Base-by-base conservation (phyloP, 805 yeast species). In the Yarrowia porcina region DNA sequence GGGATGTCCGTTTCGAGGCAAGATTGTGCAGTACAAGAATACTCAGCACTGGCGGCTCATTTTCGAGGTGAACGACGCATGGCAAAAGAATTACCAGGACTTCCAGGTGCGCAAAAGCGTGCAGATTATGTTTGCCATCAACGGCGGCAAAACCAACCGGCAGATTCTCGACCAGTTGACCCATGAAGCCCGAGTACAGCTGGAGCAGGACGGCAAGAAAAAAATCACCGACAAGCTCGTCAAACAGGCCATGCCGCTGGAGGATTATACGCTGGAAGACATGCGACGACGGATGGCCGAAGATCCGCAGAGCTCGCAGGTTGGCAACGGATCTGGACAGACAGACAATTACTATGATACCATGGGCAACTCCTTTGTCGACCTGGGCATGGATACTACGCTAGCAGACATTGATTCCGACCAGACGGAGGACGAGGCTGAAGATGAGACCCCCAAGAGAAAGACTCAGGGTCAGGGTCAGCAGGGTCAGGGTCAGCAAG, bases 191-290 rank as follows among this genome's bases (percentile, higher is more conserved):
- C 25, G 49, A 6, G 23, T 30, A 17, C 39, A 56, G 49, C 39
- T 56, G 23, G 49, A 39, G 30, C 39, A 28, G 23, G 49, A 56
- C 38, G 39, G 61, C 49, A 52, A 52, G 38, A 56, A 41, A 27
- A 56, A 56, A 27, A 41, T 56, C 49, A 56, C 49, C 47, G 61
- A 56, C 61, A 56, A 56, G 39, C 36, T 39, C 21, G 47, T 56
- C 61, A 56, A 56, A 23, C 49, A 39, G 39, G 32, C 38, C 27
- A 56, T 56, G 61, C 61, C 61, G 15, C 61, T 56, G 49, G 61
- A 56, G 32, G 38, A 39, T n/a, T 56, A 56, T 23, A 39, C 61
- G 21, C 39, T 56, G 39, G 61, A 56, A 9, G 61, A 56, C 17
- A 56, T 56, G 36, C 36, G 61, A 9, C 61, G 49, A 5, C 49